phyloP scores from a whole-genome alignment of 2,329 filamentous ascomycete genomes.

The Botrytis porri region DNA sequence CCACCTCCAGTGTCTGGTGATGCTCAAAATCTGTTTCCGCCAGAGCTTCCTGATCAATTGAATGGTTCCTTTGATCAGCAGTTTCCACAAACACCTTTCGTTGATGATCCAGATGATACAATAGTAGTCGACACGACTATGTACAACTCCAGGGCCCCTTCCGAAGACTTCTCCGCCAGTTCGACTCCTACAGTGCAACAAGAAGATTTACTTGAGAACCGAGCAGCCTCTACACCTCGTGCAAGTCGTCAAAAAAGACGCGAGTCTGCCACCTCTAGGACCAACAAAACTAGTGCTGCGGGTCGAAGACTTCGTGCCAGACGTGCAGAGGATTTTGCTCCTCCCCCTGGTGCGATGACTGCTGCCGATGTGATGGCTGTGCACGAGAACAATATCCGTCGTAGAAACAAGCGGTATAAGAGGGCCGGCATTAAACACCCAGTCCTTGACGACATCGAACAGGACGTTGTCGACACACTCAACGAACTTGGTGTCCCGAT shows the following conservation, averaged over 20 bases:
- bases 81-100: neutral
- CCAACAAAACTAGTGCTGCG: neutral
- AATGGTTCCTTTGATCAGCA: neutral
- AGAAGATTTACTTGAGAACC: neutral
- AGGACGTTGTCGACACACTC: neutral
- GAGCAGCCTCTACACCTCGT: neutral
- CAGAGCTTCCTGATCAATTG: neutral
- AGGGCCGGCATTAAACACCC: neutral
- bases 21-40: neutral
- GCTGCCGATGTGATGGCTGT: neutral
- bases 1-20: neutral
- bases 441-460: neutral
- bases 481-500: neutral
- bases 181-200: neutral
- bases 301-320: neutral
- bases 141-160: neutral
- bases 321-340: neutral
- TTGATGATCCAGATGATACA: neutral
- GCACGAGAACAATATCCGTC: neutral
- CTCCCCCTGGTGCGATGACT: neutral
- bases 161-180: neutral
- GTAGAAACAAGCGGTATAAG: neutral
- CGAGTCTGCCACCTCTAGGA: neutral
- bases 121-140: neutral
- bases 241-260: no score